Base-by-base conservation (phyloP, 2,329 filamentous ascomycete species). In the Phoma sp. region DNA sequence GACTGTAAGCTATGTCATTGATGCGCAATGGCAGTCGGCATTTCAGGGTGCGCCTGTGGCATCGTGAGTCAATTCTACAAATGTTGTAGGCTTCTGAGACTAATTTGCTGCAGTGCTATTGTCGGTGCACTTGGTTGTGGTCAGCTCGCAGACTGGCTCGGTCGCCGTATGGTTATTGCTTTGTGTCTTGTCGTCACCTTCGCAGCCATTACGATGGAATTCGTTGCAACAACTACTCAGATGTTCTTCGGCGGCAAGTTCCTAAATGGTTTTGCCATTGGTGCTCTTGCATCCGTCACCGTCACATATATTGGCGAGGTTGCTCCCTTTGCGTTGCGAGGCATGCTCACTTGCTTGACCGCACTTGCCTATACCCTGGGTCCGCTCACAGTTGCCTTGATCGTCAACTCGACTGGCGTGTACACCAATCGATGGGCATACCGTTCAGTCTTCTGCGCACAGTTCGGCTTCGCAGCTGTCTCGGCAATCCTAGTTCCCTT, bases 181-280 rank as follows among this genome's bases (percentile, higher is more conserved):
- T 56, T 71, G 40, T 73, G 71, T 34, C 66, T 78, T 2, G 51
- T 71, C 14, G 61, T 78, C 17, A 67, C 74, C 14, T 75, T 75
- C 43, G 72, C 64, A 18, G 74, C 76, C 26, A 67, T 78, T 37
- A 76, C 74, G 4, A 68, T 78, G 63, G 76, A 78, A 55, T 76
- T 78, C 29, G 64, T 77, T 7, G 71, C 77, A 5, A 78, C 76
- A 0, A 69, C 75, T 4, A 78, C 77, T 28, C 68, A 65, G 17
- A 57, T 75, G 25, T 78, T 78, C 65, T 78, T 78, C 48, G 71
- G 71, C 21, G 77, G 76, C 14, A 79, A 79, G 54, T 76, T 78
- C 48, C 51, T 79, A 30, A 78, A 78, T 42, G 77, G 76, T 1
- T 77, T 78, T 48, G 72, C 74, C 0, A 65, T 76, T 3, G 76